Conservation (phyloP, 768 basidiomycete species). For the Kwoniella dendrophila region DNA sequence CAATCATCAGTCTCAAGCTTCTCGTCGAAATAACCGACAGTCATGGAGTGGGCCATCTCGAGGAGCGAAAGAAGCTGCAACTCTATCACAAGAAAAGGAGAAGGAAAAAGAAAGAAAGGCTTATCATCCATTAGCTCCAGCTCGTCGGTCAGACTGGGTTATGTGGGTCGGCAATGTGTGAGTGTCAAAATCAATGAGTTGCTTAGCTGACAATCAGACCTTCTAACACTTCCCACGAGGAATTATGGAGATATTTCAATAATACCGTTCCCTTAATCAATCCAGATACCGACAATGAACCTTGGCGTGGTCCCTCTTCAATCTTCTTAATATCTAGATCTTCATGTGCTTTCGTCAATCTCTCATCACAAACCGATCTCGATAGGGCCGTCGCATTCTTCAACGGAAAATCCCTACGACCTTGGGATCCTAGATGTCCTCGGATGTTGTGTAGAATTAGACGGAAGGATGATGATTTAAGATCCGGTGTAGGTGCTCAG, state of each 20-base stretch:
- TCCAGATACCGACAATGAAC: constrained; percentile 19
- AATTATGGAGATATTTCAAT: constrained; percentile 83
- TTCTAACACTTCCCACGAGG: constrained; percentile 76
- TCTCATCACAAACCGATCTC: constrained; percentile 66
- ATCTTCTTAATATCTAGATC: constrained; percentile 95
- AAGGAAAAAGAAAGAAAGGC: constrained; percentile 44
- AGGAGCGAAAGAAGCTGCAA: not conserved
- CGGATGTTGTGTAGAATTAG: constrained; percentile 81
- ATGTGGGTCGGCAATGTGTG: constrained; percentile 94
- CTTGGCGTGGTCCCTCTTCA: constrained; percentile 68
- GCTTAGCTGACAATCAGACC: constrained; percentile 35
- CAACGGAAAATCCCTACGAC: constrained; percentile 71
- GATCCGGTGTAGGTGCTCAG: constrained; percentile 88
- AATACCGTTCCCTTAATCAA: constrained; percentile 44
- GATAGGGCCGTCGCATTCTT: constrained; percentile 70
- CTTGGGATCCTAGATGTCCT: constrained; percentile 71
- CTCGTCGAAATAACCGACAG: constrained; percentile 17
- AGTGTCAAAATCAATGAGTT: constrained; percentile 22
- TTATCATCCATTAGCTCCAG: constrained; percentile 55
- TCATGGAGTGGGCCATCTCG: constrained; percentile 36
- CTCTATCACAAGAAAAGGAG: constrained; percentile 9
- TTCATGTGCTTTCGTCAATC: constrained; percentile 92
- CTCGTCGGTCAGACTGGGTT: constrained; percentile 83
- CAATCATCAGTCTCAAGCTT: constrained; percentile 1
- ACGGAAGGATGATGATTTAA: constrained; percentile 77